Evolutionary conservation across 148 eudicot species (phyloP).

Genomic region (Beta vulgaris): DNA sequence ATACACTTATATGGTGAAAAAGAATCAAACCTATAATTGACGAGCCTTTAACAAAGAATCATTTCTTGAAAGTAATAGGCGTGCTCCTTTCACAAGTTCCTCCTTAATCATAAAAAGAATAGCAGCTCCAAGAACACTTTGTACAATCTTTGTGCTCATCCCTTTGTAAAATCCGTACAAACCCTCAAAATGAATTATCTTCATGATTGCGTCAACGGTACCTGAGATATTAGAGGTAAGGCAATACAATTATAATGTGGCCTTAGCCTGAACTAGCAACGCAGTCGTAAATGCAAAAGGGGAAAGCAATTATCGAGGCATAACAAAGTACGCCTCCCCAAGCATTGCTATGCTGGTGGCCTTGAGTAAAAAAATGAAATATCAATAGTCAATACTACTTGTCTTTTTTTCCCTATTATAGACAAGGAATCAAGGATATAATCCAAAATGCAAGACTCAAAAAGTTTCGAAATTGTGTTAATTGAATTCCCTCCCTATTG

Average conservation of each 20-base stretch:
- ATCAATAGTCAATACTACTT: not conserved
- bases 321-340: not conserved
- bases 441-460: no score
- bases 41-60: slow-evolving; percentile 37
- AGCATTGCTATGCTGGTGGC: not conserved
- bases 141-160: slow-evolving; percentile 92
- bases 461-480: no score
- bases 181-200: slow-evolving; percentile 82
- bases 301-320: not conserved
- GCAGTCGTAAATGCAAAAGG: not conserved
- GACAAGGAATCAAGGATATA: no score
- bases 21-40: slow-evolving; percentile 7
- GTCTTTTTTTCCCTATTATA: no score
- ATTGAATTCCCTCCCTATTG: no score
- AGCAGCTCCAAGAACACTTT: slow-evolving; percentile 94
- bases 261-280: not conserved
- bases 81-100: slow-evolving; percentile 70
- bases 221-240: slow-evolving; percentile 37
- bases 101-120: slow-evolving; percentile 93
- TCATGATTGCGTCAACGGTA: slow-evolving; percentile 71
- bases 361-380: not conserved
- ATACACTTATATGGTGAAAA: not conserved
- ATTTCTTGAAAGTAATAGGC: slow-evolving; percentile 55
- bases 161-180: slow-evolving; percentile 84
- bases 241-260: not conserved